Percentiles rank a stretch among this genome's conserved stretches.
Conservation (phyloP, 768 basidiomycete genomes). For the Clavulina sp. region DNA sequence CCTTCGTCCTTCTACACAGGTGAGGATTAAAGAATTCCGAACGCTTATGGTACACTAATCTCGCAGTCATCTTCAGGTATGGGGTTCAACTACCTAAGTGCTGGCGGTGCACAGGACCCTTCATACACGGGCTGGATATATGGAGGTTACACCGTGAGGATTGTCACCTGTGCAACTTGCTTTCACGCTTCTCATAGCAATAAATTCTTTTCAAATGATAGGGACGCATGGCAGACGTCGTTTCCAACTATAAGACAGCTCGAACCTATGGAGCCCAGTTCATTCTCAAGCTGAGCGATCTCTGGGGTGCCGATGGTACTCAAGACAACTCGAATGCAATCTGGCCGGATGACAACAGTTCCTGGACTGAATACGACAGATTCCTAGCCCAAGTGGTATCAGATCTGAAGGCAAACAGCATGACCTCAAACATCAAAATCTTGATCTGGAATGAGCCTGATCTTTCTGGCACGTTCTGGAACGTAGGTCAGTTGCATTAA, state of each 20-base stretch:
- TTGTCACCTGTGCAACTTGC: background rate
- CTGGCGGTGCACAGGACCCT: no score
- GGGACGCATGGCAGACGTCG: slow-evolving; percentile 2
- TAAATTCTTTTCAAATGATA: background rate
- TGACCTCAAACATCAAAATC: no score
- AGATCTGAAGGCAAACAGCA: no score
- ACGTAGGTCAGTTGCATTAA: no score
- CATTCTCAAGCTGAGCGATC: slow-evolving; percentile 7
- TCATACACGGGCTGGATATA: no score
- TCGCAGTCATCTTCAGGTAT: no score
- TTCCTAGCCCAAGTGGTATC: slow-evolving; percentile 5
- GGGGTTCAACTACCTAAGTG: no score
- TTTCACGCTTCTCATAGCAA: background rate
- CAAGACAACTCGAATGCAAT: slow-evolving; percentile 5
- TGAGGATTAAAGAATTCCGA: no score
- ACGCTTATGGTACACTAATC: no score
- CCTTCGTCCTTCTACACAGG: no score
- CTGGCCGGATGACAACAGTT: slow-evolving; percentile 8
- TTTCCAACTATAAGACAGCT: slow-evolving; percentile 8
- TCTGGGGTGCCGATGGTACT: slow-evolving; percentile 9
- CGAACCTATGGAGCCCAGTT: slow-evolving; percentile 7
- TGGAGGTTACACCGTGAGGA: background rate
- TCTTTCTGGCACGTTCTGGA: no score
- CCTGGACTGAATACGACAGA: slow-evolving; percentile 7
- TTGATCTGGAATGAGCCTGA: no score